These are phyloP conservation scores for Neostapfia colusana DNA, from an alignment of 176 grass and related monocot genomes.

Conservation along the genomic window DNA sequence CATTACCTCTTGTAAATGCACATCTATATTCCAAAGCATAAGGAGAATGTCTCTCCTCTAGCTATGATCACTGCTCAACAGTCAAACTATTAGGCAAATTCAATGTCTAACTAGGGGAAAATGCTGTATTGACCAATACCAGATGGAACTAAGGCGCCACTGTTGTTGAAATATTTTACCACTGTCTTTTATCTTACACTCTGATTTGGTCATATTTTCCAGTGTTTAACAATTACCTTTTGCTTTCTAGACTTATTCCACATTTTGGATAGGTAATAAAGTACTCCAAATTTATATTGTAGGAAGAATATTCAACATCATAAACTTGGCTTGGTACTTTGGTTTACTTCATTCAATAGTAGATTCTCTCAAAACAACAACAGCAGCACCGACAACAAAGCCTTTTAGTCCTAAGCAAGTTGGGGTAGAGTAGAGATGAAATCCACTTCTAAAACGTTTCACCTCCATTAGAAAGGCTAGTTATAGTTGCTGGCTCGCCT, in stretches of 20 bases:
- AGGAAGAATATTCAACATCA: not conserved
- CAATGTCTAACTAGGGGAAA: not conserved
- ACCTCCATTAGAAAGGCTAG: no score
- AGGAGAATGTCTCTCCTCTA: not conserved
- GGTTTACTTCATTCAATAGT: not conserved
- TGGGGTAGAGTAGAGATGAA: no score
- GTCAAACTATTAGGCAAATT: constrained; percentile 12
- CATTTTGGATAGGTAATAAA: not conserved
- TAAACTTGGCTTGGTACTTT: constrained; percentile 20
- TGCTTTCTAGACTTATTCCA: not conserved
- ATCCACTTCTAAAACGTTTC: no score
- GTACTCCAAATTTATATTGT: not conserved
- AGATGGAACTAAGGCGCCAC: not conserved
- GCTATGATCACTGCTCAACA: not conserved
- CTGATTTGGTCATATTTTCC: constrained; percentile 1
- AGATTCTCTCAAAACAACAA: no score
- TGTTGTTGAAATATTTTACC: constrained; percentile 4
- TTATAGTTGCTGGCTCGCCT: no score
- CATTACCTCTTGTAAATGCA: not conserved
- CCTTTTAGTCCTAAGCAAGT: no score
- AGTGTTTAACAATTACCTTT: not conserved
- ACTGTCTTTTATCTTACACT: not conserved
- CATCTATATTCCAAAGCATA: not conserved
- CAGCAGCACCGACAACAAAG: no score
- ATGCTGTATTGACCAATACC: not conserved